phyloP scores from a whole-genome alignment of 139 green algal species.

The Tetraselmis striata region DNA sequence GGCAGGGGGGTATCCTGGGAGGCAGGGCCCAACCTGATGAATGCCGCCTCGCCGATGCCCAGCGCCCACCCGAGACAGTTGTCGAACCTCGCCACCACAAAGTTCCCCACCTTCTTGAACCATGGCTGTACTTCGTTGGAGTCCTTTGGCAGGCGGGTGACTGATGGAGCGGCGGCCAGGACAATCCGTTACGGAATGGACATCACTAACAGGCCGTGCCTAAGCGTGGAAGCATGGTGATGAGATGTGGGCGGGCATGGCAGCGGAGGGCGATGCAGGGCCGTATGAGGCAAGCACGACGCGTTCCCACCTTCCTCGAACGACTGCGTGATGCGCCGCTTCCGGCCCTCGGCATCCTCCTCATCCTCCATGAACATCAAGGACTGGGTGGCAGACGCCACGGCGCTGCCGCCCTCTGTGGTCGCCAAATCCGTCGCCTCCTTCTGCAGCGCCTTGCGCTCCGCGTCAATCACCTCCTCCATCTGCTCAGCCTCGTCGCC shows the following conservation, averaged over 20 bases:
- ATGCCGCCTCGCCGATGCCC: constrained; percentile 1
- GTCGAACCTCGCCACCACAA: background rate
- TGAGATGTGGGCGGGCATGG: too few species aligned
- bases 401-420: background rate
- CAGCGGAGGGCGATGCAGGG: too few species aligned
- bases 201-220: too few species aligned
- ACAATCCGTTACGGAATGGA: too few species aligned
- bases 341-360: background rate
- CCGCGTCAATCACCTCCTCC: background rate
- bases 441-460: background rate
- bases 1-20: too few species aligned
- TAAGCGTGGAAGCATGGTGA: too few species aligned
- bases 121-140: background rate
- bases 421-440: background rate
- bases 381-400: background rate
- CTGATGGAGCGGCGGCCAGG: too few species aligned
- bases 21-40: constrained; percentile 48
- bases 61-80: background rate
- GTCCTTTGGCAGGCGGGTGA: background rate
- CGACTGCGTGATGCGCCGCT: background rate
- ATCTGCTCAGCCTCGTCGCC: background rate
- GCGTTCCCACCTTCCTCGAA: background rate
- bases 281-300: too few species aligned
- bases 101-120: background rate
- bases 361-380: background rate